Evolutionary conservation across 176 grass and related monocot species (phyloP), one percentile per base, ranked within the genome.

Genomic region (Stipa capillata): DNA sequence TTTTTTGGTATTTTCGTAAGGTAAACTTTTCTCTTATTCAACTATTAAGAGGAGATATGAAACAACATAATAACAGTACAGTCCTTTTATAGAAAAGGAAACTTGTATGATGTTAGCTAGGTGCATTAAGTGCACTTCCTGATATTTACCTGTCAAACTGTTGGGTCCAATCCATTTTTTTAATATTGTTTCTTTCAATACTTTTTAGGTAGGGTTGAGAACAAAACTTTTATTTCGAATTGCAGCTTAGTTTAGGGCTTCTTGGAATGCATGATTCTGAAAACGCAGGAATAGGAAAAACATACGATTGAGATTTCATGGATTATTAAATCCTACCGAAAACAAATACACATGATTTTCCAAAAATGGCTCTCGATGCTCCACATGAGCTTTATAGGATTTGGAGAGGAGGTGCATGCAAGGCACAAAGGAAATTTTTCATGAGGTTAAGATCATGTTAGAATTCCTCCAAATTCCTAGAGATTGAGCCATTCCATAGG

Each of bases 1-100:
- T 98, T 87, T 94, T 98, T 90, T 94, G 95, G 95, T 98, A 98
- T 85, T 72, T 98, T 80, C 85, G 85, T 29, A 94, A 98, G 95
- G 95, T 98, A 85, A 92, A 81, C 11, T 60, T 44, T 58, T 69
- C 17, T 49, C 41, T 45, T 72, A 50, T 71, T 25, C 36, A n/a
- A 29, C 29, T 90, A 71, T 35, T 28, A 56, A 65, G 18, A 21
- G 33, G 27, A n/a, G 37, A 68, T 5, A 6, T 58, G 15, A 24
- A 53, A 54, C 63, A 76, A 18, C 29, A 51, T 63, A 40, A 64
- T 50, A 16, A 12, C 24, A 74, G 40, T 16, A n/a, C n/a, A 68
- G 32, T 9, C n/a, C n/a, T 74, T 14, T 44, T 80, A 28, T 10
- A 51, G n/a, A 24, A 47, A 34, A 58, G 25, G 0, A 56, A 72